phyloP scores from a whole-genome alignment of 2,329 filamentous ascomycete species.

The Plenodomus biglobosus region DNA sequence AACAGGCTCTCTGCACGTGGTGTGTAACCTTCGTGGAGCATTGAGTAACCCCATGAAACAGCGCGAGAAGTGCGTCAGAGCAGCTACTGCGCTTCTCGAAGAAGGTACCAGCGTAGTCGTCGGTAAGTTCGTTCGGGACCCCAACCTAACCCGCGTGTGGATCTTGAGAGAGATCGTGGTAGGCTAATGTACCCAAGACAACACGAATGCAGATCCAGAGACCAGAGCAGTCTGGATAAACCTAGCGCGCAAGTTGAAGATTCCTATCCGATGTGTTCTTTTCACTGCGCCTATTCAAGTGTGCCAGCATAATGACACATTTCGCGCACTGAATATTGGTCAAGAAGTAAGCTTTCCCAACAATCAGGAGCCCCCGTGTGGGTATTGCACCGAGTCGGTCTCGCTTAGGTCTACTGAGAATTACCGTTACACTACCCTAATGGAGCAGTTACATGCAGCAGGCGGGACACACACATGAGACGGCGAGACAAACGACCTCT shows the following conservation, averaged over 20 bases:
- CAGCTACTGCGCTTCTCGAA: conserved; percentile 65
- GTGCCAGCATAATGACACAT: conserved; percentile 83
- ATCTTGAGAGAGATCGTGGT: conserved; percentile 3
- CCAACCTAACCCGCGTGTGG: conserved; percentile 13
- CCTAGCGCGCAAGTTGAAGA: conserved; percentile 67
- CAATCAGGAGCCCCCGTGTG: conserved; percentile 8
- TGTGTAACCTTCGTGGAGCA: conserved; percentile 22
- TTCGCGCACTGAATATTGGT: conserved; percentile 64
- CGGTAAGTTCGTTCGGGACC: conserved; percentile 58
- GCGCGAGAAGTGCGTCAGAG: conserved; percentile 68
- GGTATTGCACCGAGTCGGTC: conserved; percentile 7
- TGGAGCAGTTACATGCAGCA: conserved; percentile 9
- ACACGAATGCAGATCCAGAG: conserved; percentile 86
- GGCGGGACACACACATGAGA: conserved; percentile 2
- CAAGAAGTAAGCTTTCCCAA: conserved; percentile 36
- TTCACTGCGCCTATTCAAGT: conserved; percentile 73
- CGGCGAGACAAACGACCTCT: conserved; percentile 1
- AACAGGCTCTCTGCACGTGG: conserved; percentile 21
- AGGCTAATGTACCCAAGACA: conserved; percentile 62
- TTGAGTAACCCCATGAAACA: conserved; percentile 46
- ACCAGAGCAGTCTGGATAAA: conserved; percentile 77
- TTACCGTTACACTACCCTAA: conserved; percentile 11
- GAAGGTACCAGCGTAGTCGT: conserved; percentile 71
- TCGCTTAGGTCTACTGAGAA: conserved; percentile 6
- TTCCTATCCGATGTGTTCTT: conserved; percentile 82